These are phyloP conservation scores for Hymenoscyphus fructigenus DNA, from an alignment of 2,329 filamentous ascomycete genomes.

Conservation along the genomic window DNA sequence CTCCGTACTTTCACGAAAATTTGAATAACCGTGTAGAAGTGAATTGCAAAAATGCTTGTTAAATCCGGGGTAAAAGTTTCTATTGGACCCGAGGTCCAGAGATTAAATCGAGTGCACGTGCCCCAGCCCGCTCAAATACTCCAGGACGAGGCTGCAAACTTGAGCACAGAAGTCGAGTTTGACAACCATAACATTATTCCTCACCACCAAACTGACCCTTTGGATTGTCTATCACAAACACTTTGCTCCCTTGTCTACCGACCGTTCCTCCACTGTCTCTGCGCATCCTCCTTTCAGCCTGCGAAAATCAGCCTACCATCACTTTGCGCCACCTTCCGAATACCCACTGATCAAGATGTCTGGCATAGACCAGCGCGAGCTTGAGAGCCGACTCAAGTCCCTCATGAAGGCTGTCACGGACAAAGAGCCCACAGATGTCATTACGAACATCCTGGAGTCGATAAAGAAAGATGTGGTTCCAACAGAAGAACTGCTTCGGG, in stretches of 20 bases:
- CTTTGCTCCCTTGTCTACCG: neutral
- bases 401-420: slow-evolving; percentile 75
- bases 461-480: slow-evolving; percentile 79
- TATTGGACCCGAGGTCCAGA: neutral
- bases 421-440: slow-evolving; percentile 70
- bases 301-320: neutral
- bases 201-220: neutral
- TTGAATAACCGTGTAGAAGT: neutral
- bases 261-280: neutral
- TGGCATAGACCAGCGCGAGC: slow-evolving; percentile 34
- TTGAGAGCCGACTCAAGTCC: slow-evolving; percentile 44
- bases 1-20: neutral
- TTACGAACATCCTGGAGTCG: slow-evolving; percentile 72
- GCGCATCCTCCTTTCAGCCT: neutral
- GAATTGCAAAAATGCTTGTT: neutral
- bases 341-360: slow-evolving; percentile 4
- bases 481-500: slow-evolving; percentile 85
- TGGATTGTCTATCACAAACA: neutral
- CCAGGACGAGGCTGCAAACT: slow-evolving; percentile 5
- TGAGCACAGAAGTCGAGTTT: neutral
- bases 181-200: neutral
- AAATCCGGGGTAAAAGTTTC: neutral
- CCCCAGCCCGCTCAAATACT: neutral
- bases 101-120: neutral
- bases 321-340: neutral